A percentile compares a stretch with the other conserved stretches of the same genome.
These are phyloP conservation scores for Lodderomyces orthopsilosis DNA, from an alignment of 1,139 yeast species.

Conservation along the genomic window DNA sequence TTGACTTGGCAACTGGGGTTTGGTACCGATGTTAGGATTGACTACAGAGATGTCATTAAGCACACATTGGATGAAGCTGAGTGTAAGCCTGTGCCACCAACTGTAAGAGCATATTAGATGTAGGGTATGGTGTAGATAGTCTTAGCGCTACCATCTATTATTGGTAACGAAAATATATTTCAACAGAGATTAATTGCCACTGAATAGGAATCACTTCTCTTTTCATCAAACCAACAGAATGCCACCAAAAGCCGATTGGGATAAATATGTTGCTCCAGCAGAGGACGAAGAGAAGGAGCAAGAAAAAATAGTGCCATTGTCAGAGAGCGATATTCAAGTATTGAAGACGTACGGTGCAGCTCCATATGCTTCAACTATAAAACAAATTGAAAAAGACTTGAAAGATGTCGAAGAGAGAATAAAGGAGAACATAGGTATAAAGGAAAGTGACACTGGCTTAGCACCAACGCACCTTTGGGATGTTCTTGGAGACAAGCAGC, in stretches of 20 bases:
- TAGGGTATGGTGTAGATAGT: neutral
- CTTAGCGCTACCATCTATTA: neutral
- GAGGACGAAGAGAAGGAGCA: slow-evolving; percentile 63
- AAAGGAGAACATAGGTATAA: slow-evolving; percentile 89
- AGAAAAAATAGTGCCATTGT: slow-evolving; percentile 79
- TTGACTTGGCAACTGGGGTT: slow-evolving; percentile 80
- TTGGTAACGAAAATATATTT: neutral
- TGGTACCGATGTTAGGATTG: slow-evolving; percentile 71
- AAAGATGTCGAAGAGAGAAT: slow-evolving; percentile 80
- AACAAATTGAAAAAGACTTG: slow-evolving; percentile 80
- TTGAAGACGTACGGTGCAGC: slow-evolving; percentile 97
- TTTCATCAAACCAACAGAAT: slow-evolving; percentile 26
- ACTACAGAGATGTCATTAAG: slow-evolving; percentile 81
- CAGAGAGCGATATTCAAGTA: slow-evolving; percentile 96
- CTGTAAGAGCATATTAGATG: slow-evolving; percentile 82
- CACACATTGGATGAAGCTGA: slow-evolving; percentile 86
- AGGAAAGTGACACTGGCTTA: slow-evolving; percentile 93
- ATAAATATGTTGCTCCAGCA: slow-evolving; percentile 83
- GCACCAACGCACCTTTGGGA: slow-evolving; percentile 98
- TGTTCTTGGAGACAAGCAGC: slow-evolving; percentile 91
- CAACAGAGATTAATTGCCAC: neutral
- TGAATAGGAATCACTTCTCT: neutral
- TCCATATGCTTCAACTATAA: slow-evolving; percentile 81
- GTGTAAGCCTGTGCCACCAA: slow-evolving; percentile 95
- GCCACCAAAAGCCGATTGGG: slow-evolving; percentile 97